Base-by-base conservation (phyloP, 805 yeast genomes). In the Komagataella kurtzmanii region DNA sequence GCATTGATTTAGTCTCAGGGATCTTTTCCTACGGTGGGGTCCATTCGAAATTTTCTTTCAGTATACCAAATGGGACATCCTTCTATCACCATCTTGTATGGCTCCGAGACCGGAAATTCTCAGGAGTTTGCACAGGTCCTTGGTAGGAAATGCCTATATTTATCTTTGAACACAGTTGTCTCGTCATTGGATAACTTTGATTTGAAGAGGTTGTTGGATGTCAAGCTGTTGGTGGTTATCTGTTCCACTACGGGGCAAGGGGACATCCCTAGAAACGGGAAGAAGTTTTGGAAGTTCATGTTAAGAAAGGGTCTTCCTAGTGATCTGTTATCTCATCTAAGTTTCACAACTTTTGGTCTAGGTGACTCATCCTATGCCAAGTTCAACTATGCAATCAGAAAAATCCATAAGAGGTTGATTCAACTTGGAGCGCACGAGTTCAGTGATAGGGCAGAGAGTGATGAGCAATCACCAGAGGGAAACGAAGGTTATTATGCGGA, bases 231-330 rank as follows among this genome's bases (percentile, higher is more conserved):
- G 50, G 70, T 82, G 19, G 72, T 83, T 0, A 63, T 91, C 2
- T 85, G 95, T 62, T 82, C 97, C 1, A 91, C 99, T 0, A 85
- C 96, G 1, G 98, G 99, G 6, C 97, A 91, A 65, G 99, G 99
- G 24, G 96, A 85, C 55, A 65, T 91, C 40, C 98, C 99, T 0
- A 66, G 85, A 46, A 88, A 88, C 61, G 83, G 85, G 0, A 72
- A 72, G 55, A 79, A 76, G 54, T 78, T 91, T 55, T 85, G 96
- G 95, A 73, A 75, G 56, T 80, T 84, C 55, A 65, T 93, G 58
- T 75, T 88, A 53, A 79, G 77, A 61, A 79, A 75, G 61, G 81
- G 80, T 56, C 74, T 91, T 6, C 93, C 69, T 0, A 24, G 57
- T 0, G 79, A 79, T 57, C 67, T 88, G 30, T 67, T 91, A 45